phyloP scores from a whole-genome alignment of 345 rosid genomes.

The Pistacia integerrima region DNA sequence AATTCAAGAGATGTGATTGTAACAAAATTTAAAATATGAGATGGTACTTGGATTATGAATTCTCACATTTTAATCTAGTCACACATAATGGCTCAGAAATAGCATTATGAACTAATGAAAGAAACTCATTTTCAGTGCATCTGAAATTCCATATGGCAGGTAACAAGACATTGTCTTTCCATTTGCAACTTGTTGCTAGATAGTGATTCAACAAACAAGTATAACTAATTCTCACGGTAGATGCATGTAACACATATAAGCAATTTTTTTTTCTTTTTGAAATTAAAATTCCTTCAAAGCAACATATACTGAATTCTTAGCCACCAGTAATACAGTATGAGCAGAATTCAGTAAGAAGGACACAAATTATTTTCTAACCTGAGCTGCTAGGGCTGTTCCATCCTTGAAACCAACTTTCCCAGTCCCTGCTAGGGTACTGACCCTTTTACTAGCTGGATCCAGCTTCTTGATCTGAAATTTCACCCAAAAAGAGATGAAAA shows the following conservation, averaged over 20 bases:
- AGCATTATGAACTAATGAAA: neutral
- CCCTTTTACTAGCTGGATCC: constrained; percentile 71
- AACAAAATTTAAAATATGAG: neutral
- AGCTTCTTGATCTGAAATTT: constrained; percentile 77
- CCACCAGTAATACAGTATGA: too few species aligned
- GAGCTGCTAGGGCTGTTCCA: constrained; percentile 67
- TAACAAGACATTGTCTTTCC: too few species aligned
- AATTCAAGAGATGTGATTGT: neutral
- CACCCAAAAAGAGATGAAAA: constrained; percentile 4
- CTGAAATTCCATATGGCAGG: too few species aligned
- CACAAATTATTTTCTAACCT: constrained; percentile 44
- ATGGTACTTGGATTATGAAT: neutral
- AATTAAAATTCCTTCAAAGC: neutral
- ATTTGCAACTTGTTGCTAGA: too few species aligned
- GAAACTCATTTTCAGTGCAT: neutral
- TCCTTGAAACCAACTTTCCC: constrained; percentile 96
- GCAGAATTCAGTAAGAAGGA: neutral
- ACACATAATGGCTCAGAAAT: neutral
- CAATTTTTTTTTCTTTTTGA: too few species aligned
- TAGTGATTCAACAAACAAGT: too few species aligned
- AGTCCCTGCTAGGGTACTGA: constrained; percentile 81
- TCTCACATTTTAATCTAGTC: neutral
- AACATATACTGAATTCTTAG: neutral
- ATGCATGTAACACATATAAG: too few species aligned
- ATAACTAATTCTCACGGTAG: too few species aligned